These are phyloP conservation scores for Fraxinus latifolia DNA, from an alignment of 305 asterid species.

Conservation along the genomic window DNA sequence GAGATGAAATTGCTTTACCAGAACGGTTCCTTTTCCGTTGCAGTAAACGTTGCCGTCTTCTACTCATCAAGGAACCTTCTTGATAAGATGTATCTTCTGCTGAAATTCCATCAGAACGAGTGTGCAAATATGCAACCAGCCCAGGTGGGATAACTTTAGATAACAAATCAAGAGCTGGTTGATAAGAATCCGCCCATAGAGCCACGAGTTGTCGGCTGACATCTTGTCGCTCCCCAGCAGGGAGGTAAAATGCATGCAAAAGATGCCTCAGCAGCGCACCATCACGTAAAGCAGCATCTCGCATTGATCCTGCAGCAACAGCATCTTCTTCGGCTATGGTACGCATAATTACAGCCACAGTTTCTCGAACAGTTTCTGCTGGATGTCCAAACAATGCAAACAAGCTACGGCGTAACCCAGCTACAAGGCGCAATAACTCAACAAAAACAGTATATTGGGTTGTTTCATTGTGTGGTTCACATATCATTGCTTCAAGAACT, in stretches of 20 bases:
- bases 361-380: conserved; percentile 89
- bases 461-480: conserved; percentile 96
- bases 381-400: conserved; percentile 98
- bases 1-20: conserved; percentile 60
- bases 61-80: conserved; percentile 76
- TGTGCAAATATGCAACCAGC: conserved; percentile 92
- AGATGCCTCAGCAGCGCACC: conserved; percentile 97
- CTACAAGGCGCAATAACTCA: conserved; percentile 88
- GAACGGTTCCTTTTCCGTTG: conserved; percentile 80
- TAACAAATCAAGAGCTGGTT: conserved; percentile 91
- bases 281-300: conserved; percentile 98
- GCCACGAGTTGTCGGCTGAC: conserved; percentile 99
- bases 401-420: conserved; percentile 94
- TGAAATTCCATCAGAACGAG: conserved; percentile 58
- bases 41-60: conserved; percentile 82
- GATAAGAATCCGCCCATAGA: conserved; percentile 99
- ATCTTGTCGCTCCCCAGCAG: conserved; percentile 91
- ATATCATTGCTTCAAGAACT: conserved; percentile 96
- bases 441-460: conserved; percentile 93
- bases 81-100: conserved; percentile 60
- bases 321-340: conserved; percentile 99
- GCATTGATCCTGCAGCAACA: conserved; percentile 99
- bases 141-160: conserved; percentile 99
- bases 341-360: conserved; percentile 95
- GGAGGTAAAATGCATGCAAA: conserved; percentile 88